Evolutionary conservation across 352 stramenopile genomes (phyloP), one percentile per base, ranked within the genome.

Genomic region (Phytophthora rubi): DNA sequence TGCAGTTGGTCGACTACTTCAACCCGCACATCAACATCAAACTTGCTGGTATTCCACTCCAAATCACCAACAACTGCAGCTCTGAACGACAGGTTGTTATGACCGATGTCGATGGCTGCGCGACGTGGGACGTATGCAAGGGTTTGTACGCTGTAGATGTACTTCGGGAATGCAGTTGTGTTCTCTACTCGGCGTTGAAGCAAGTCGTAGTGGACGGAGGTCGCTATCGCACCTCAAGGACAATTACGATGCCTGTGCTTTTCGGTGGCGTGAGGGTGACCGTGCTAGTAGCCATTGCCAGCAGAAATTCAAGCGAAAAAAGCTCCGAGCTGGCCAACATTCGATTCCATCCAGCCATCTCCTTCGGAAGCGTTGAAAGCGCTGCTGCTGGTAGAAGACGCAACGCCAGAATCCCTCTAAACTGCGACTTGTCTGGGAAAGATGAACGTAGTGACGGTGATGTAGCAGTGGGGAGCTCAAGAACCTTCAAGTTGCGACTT

Each of bases 1-100:
- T 92, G 39, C 85, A 92, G 56, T 62, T 91, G 10, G 83, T 91
- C 1, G 85, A 92, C 62, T 92, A 90, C 28, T 92, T 90, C 42
- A 64, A 90, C 15, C 80, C 85, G 47, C 66, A 88, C 42, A 68
- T 56, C 15, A 26, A 49, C 3, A 79, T 87, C 37, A 61, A 68
- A 23, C 65, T 91, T 4, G 72, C 65, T 23, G 75, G 69, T 1
- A 87, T 91, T 49, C 74, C 85, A 0, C 67, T 92, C 53, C 59
- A 82, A 53, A 79, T 92, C 37, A 79, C 76, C 6, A 74, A 91
- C 57, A 90, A 88, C 47, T 86, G 74, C 60, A 88, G 77, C 21
- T 79, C 73, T 0, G 71, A 88, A 59, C 73, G 82, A 56, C 75
- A 75, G 28, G 52, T 86, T 33, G 55, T 87, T 7, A 77, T 53